Percentiles rank a stretch among this genome's conserved stretches.
These are phyloP conservation scores for Sanghuangporus sanghuang DNA, from an alignment of 1,284 basidiomycete genomes.

Conservation along the genomic window DNA sequence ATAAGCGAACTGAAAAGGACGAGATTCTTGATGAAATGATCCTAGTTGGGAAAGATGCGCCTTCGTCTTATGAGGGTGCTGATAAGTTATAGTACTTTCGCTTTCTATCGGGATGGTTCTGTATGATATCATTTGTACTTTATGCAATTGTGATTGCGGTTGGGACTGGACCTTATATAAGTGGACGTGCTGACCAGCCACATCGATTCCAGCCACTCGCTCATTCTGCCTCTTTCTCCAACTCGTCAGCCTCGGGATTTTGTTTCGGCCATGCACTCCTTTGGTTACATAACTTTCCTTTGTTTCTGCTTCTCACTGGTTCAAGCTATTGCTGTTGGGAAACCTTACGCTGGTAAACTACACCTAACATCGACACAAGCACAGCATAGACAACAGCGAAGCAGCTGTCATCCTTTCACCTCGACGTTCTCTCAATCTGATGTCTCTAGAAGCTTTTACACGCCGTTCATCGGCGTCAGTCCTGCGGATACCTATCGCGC, in stretches of 20 bases:
- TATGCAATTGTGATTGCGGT: neutral
- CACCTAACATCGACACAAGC: neutral
- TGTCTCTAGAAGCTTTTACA: conserved; percentile 12
- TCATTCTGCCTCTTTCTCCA: neutral
- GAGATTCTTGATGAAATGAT: conserved; percentile 63
- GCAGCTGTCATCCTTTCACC: conserved; percentile 23
- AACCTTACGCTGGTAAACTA: neutral
- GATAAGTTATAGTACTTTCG: neutral
- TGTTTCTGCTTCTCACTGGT: conserved; percentile 10
- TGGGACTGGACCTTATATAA: neutral
- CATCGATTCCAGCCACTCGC: neutral
- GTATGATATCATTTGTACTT: conserved; percentile 8
- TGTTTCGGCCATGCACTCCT: neutral
- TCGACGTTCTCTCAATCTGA: conserved; percentile 24
- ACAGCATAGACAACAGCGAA: neutral
- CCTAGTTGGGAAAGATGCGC: conserved; percentile 41
- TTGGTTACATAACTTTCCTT: neutral
- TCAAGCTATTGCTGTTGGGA: conserved; percentile 7
- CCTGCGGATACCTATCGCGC: conserved; percentile 29
- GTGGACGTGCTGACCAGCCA: neutral
- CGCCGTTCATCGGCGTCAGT: conserved; percentile 31
- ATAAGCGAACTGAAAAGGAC: conserved; percentile 79
- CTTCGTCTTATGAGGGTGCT: conserved; percentile 16
- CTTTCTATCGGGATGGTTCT: neutral
- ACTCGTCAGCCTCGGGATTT: neutral